Evolutionary conservation across 1,284 basidiomycete genomes (phyloP).

Genomic region (Pyrrhoderma noxium): DNA sequence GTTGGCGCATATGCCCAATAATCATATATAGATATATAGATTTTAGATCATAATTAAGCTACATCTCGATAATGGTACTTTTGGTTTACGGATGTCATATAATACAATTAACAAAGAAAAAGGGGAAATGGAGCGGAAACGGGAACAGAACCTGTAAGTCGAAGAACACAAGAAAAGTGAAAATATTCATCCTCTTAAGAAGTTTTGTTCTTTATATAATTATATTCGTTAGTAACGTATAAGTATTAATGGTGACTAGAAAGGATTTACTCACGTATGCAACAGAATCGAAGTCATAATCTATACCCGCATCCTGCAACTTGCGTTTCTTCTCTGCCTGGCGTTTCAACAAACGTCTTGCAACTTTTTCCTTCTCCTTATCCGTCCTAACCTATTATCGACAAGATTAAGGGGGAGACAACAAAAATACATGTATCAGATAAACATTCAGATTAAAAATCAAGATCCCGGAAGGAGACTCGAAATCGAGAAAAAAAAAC

Average conservation of each 20-base stretch:
- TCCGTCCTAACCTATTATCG: conserved; percentile 68
- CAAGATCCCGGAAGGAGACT: no score
- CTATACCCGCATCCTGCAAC: conserved; percentile 77
- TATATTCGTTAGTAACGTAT: no score
- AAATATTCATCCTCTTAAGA: no score
- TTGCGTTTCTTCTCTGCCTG: conserved; percentile 76
- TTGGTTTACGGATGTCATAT: no score
- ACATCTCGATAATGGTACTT: no score
- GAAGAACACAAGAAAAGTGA: no score
- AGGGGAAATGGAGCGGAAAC: no score
- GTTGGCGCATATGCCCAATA: not conserved
- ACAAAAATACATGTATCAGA: conserved; percentile 9
- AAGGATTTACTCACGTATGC: conserved; percentile 25
- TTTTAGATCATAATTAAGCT: not conserved
- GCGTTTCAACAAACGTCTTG: conserved; percentile 68
- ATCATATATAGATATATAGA: not conserved
- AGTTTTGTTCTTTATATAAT: no score
- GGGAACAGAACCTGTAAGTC: no score
- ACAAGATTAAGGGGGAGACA: not conserved
- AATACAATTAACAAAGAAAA: no score
- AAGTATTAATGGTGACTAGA: no score
- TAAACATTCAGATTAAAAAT: no score
- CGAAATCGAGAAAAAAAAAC: conserved; percentile 4
- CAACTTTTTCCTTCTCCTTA: conserved; percentile 61
- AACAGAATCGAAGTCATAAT: conserved; percentile 77